Evolutionary conservation across 805 yeast genomes (phyloP).

Genomic region (Zygoascus bituminiphila): DNA sequence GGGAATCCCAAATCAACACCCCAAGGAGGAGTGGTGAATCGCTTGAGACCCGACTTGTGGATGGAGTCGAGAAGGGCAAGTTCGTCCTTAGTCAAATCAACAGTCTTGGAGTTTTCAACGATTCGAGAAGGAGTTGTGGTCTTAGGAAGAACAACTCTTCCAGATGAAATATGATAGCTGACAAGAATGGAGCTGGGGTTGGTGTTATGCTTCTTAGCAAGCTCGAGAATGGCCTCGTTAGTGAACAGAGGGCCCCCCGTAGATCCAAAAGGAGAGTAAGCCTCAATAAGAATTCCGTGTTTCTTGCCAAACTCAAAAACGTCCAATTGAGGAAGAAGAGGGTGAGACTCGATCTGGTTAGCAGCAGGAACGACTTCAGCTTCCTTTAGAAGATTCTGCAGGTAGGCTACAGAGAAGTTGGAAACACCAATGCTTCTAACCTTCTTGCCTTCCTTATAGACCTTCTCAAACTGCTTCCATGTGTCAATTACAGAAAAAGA

Average conservation of each 20-base stretch:
- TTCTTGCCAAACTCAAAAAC: conserved; percentile 43
- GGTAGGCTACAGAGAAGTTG: conserved; percentile 49
- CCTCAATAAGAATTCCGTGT: conserved; percentile 53
- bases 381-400: conserved; percentile 42
- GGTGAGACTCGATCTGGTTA: conserved; percentile 73
- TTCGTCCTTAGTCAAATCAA: conserved; percentile 37
- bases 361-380: conserved; percentile 54
- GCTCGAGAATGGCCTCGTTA: conserved; percentile 43
- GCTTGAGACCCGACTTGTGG: conserved; percentile 23
- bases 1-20: conserved; percentile 26
- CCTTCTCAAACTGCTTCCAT: conserved; percentile 55
- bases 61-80: conserved; percentile 24
- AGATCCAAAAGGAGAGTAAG: conserved; percentile 53
- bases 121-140: conserved; percentile 61
- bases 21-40: conserved; percentile 24
- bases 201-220: conserved; percentile 50
- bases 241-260: conserved; percentile 26
- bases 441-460: conserved; percentile 39
- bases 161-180: conserved; percentile 36
- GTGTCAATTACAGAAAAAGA: conserved; percentile 38
- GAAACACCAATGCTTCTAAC: conserved; percentile 70
- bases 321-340: conserved; percentile 57
- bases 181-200: conserved; percentile 25
- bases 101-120: conserved; percentile 32
- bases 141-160: conserved; percentile 58